Percentiles rank a stretch among this genome's conserved stretches.
phyloP scores from a whole-genome alignment of 2,329 filamentous ascomycete genomes.

The Thielaviopsis ethacetica region DNA sequence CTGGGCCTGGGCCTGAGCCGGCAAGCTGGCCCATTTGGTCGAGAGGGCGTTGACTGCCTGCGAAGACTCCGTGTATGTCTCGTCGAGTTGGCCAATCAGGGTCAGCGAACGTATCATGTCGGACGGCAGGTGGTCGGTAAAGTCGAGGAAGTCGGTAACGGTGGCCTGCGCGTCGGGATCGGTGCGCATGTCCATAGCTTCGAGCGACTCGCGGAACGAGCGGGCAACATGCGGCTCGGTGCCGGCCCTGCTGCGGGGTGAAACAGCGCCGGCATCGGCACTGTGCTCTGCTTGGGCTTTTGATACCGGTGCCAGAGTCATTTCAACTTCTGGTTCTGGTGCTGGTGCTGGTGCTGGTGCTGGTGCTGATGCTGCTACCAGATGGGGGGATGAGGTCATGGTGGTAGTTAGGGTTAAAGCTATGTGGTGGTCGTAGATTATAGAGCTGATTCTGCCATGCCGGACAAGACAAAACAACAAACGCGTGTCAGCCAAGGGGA shows the following conservation, averaged over 20 bases:
- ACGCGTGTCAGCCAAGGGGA: too few relatives aligned
- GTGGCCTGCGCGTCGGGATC: slow-evolving; percentile 54
- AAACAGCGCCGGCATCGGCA: slow-evolving; percentile 20
- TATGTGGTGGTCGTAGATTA: not conserved
- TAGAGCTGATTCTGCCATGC: not conserved
- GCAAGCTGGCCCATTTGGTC: slow-evolving; percentile 38
- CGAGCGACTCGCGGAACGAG: slow-evolving; percentile 19
- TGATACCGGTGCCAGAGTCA: not conserved
- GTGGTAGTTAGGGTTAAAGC: not conserved
- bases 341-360: not conserved
- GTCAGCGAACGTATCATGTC: slow-evolving; percentile 50
- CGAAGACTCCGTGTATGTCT: slow-evolving; percentile 40
- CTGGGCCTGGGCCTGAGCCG: slow-evolving; percentile 26
- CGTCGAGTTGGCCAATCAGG: slow-evolving; percentile 47
- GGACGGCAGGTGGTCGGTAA: slow-evolving; percentile 52
- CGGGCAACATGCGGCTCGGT: slow-evolving; percentile 16
- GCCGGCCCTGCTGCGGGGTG: slow-evolving; percentile 19
- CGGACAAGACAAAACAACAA: not conserved
- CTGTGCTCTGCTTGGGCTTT: too few relatives aligned
- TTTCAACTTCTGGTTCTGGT: not conserved
- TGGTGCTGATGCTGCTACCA: not conserved
- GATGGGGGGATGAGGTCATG: not conserved
- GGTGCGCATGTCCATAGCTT: slow-evolving; percentile 33
- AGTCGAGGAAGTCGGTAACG: slow-evolving; percentile 54
- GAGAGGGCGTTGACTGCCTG: slow-evolving; percentile 38